These are phyloP conservation scores for Ophiostoma sp. DNA, from an alignment of 2,329 filamentous ascomycete genomes.

Conservation along the genomic window DNA sequence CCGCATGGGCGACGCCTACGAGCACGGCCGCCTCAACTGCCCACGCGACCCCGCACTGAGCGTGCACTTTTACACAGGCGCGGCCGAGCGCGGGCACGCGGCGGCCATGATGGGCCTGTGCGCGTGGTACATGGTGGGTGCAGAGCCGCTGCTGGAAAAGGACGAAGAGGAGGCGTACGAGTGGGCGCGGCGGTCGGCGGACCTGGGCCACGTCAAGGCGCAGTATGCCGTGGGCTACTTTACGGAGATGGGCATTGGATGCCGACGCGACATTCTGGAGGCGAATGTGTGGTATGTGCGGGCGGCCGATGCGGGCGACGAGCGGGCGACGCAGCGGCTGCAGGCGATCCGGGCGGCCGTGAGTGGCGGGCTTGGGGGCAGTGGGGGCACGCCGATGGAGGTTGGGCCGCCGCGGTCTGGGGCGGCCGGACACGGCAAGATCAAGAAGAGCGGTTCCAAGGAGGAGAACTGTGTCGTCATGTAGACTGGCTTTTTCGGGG, in stretches of 20 bases:
- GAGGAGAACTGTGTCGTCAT: slow-evolving; percentile 56
- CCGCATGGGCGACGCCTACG: slow-evolving; percentile 92
- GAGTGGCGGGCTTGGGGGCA: slow-evolving; percentile 41
- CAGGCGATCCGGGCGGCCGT: slow-evolving; percentile 82
- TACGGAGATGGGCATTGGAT: slow-evolving; percentile 97
- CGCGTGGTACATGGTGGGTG: slow-evolving; percentile 97
- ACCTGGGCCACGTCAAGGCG: slow-evolving; percentile 66
- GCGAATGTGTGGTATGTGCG: slow-evolving; percentile 98
- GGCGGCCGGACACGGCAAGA: slow-evolving; percentile 39
- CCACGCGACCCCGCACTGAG: slow-evolving; percentile 87
- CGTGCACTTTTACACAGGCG: slow-evolving; percentile 94
- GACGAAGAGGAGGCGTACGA: slow-evolving; percentile 95
- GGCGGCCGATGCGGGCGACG: slow-evolving; percentile 86
- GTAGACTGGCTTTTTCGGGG: slow-evolving; percentile 34
- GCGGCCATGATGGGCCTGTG: slow-evolving; percentile 97
- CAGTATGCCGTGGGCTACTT: slow-evolving; percentile 96
- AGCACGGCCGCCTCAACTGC: slow-evolving; percentile 82
- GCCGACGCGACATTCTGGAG: slow-evolving; percentile 86
- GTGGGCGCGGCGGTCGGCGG: slow-evolving; percentile 84
- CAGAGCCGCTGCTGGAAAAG: slow-evolving; percentile 84
- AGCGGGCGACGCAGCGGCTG: slow-evolving; percentile 79
- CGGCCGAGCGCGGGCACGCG: slow-evolving; percentile 76
- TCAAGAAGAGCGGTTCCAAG: slow-evolving; percentile 43
- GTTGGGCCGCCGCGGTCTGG: slow-evolving; percentile 44
- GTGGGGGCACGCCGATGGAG: slow-evolving; percentile 48